Percentiles rank a stretch among this genome's conserved stretches.
Evolutionary conservation across 345 rosid genomes (phyloP).

Genomic region (Citrus australasica): DNA sequence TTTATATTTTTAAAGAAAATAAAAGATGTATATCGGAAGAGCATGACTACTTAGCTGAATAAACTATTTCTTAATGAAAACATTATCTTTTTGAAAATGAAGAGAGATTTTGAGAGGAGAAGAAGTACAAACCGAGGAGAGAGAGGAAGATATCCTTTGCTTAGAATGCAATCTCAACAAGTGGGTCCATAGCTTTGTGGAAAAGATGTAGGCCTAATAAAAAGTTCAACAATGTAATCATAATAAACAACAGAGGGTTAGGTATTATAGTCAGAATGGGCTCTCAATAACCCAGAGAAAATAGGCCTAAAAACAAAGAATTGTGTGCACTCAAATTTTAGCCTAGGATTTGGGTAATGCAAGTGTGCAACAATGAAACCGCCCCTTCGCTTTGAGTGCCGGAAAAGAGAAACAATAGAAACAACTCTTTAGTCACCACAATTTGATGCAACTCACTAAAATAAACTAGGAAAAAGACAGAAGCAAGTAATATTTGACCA

Average conservation of each 20-base stretch:
- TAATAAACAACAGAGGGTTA: background rate
- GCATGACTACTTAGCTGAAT: background rate
- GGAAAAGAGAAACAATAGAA: background rate
- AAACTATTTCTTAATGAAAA: background rate
- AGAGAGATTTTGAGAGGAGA: background rate
- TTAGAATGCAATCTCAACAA: conserved; percentile 8
- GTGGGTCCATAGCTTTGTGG: background rate
- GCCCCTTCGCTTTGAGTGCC: background rate
- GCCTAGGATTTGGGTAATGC: background rate
- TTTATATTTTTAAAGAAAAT: too few relatives aligned
- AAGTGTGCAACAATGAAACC: background rate
- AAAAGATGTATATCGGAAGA: background rate
- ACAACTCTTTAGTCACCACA: background rate
- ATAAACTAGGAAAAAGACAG: too few relatives aligned
- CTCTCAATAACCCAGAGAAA: background rate
- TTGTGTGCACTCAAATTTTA: background rate
- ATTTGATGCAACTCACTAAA: too few relatives aligned
- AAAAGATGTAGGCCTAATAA: background rate
- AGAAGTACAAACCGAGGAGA: background rate
- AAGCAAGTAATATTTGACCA: too few relatives aligned
- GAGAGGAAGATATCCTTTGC: background rate
- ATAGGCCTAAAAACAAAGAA: background rate
- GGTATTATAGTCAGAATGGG: background rate
- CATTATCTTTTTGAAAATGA: background rate
- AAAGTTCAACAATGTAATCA: background rate